Conservation (phyloP, 176 grass and related monocot genomes). For the Carex kokanica region DNA sequence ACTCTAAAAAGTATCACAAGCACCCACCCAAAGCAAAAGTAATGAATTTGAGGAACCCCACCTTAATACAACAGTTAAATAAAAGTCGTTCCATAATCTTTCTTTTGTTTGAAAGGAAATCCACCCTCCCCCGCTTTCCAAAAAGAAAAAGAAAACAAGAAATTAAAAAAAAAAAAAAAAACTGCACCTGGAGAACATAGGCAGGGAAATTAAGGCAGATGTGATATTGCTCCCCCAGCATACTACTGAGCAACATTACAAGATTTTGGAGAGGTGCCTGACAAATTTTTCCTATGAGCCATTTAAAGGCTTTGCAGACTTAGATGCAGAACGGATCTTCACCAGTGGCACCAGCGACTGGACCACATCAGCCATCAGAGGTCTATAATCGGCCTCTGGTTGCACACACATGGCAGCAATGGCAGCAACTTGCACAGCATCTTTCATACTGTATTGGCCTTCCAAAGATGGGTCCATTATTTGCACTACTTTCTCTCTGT, state of each 20-base stretch:
- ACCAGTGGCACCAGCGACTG: slow-evolving; percentile 90
- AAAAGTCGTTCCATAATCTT: background rate
- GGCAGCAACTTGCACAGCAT: slow-evolving; percentile 96
- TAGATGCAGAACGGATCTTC: slow-evolving; percentile 52
- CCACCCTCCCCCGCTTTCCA: background rate
- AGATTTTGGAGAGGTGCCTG: background rate
- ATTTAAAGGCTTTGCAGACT: slow-evolving; percentile 35
- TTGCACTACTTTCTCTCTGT: slow-evolving; percentile 75
- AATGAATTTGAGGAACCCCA: background rate
- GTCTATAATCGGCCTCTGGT: slow-evolving; percentile 94
- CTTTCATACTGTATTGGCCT: slow-evolving; percentile 94
- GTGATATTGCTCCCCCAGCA: background rate
- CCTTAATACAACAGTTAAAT: background rate
- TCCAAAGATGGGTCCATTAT: slow-evolving; percentile 94
- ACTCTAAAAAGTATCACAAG: background rate
- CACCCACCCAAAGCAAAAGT: background rate
- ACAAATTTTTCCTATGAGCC: background rate
- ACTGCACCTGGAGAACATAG: background rate
- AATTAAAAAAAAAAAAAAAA: background rate
- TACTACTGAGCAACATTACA: background rate
- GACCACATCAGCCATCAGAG: slow-evolving; percentile 94
- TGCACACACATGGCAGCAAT: slow-evolving; percentile 99
- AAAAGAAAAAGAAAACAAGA: background rate
- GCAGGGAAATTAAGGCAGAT: background rate
- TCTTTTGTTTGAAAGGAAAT: background rate